These are phyloP conservation scores for Russula sp. DNA, from an alignment of 768 basidiomycete species.

Conservation along the genomic window DNA sequence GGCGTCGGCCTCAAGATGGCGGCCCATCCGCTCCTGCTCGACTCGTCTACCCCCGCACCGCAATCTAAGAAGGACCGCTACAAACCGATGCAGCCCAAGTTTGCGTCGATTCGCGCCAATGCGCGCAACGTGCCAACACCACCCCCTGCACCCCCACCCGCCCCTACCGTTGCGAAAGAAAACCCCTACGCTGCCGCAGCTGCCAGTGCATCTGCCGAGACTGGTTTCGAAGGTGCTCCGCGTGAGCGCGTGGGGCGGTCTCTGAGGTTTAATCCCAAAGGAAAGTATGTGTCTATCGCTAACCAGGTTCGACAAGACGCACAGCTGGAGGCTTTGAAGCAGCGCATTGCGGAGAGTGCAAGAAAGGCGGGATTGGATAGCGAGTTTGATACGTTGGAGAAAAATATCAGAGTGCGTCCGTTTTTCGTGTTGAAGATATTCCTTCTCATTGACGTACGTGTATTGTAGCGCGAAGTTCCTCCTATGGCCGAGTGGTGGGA, in stretches of 20 bases:
- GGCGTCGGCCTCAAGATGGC: conserved; percentile 86
- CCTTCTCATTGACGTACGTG: background rate
- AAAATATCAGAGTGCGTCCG: conserved; percentile 67
- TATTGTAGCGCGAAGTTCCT: conserved; percentile 67
- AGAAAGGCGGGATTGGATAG: conserved; percentile 89
- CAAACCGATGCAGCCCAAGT: conserved; percentile 99
- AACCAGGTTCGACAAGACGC: conserved; percentile 65
- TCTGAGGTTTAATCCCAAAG: conserved; percentile 87
- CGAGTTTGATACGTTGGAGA: conserved; percentile 89
- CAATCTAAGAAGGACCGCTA: conserved; percentile 87
- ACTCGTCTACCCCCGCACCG: conserved; percentile 47
- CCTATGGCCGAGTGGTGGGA: conserved; percentile 99
- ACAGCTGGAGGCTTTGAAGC: conserved; percentile 86
- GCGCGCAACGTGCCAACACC: conserved; percentile 67
- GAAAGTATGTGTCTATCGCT: conserved; percentile 75
- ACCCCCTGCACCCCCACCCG: conserved; percentile 33
- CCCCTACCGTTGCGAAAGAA: conserved; percentile 34
- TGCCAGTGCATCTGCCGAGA: conserved; percentile 41
- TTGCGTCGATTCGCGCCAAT: conserved; percentile 92
- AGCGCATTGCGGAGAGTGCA: conserved; percentile 87
- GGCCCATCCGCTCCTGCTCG: conserved; percentile 79
- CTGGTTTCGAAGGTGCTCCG: conserved; percentile 65
- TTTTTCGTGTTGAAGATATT: background rate
- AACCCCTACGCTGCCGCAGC: conserved; percentile 73
- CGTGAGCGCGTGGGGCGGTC: conserved; percentile 60